Evolutionary conservation across 345 rosid genomes (phyloP), one percentile per base, ranked within the genome.

Genomic region (Raphanus raphanistrum): DNA sequence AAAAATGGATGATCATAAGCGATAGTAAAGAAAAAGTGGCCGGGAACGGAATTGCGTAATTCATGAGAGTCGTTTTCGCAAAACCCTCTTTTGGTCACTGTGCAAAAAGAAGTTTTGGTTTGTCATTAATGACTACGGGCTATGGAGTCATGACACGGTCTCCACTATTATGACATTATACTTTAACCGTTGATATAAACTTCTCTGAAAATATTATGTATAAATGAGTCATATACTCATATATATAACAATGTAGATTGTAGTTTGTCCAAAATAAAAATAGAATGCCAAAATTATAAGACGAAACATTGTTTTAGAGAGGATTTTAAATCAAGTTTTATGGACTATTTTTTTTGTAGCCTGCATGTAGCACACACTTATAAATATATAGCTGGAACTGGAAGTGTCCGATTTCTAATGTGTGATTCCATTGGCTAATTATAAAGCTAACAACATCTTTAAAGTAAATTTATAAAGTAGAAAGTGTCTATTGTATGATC

Each of bases 21-120:
- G 4, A 33, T 55, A 3, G 50, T 31, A 8, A 13, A 25, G 3
- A 41, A 69, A 65, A 68, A 68, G 61, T 73, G 75, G 78, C 25
- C 75, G 82, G 66, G 73, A 79, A 63, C 12, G 11, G 61, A 63
- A 17, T 28, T 54, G 38, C 8, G 21, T 36, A 45, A 9, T 27
- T 50, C 31, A 50, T 25, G 60, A 35, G 21, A 32, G 71, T 62
- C 78, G 31, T 62, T 73, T 68, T 73, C 78, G 28, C 7, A 73
- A 61, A 68, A 15, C 16, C 55, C 28, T 5, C 21, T 35, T 79
- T 62, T 38, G 66, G 78, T 67, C 45, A 78, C 45, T 66, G 17
- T 58, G 29, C 81, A 72, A 25, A 66, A 59, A 32, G 32, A 72
- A 58, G 73, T 72, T 58, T 58, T 21, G 63, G 35, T 32, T 77